These are phyloP conservation scores for Stachybotrys elegans DNA, from an alignment of 2,329 filamentous ascomycete species.

Conservation along the genomic window DNA sequence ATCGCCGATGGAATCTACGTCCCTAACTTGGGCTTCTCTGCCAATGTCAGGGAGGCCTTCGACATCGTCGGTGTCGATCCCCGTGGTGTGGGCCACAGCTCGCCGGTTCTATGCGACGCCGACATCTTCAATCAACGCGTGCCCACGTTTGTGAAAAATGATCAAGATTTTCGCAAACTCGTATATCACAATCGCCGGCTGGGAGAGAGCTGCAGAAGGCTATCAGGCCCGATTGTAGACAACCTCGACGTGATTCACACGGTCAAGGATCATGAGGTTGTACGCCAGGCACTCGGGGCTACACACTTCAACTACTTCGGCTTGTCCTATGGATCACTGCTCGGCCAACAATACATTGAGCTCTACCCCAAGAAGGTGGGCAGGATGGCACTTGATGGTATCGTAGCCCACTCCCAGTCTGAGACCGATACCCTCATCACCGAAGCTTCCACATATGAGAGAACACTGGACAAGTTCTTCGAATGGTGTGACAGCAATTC, in stretches of 20 bases:
- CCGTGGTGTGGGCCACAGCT: constrained; percentile 35
- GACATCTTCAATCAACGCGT: constrained; percentile 15
- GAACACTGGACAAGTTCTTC: constrained; percentile 14
- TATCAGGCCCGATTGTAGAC: constrained; percentile 16
- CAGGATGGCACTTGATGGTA: constrained; percentile 20
- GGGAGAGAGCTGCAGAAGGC: constrained; percentile 15
- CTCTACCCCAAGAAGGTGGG: constrained; percentile 21
- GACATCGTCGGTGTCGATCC: constrained; percentile 40
- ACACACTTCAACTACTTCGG: constrained; percentile 27
- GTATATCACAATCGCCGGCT: constrained; percentile 10
- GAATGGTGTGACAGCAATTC: constrained; percentile 14
- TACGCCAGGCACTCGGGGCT: constrained; percentile 14
- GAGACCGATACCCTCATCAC: constrained; percentile 10
- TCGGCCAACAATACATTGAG: constrained; percentile 26
- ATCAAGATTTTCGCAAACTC: constrained; percentile 7
- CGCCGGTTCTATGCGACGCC: constrained; percentile 32
- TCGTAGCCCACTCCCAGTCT: constrained; percentile 18
- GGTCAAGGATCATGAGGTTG: constrained; percentile 16
- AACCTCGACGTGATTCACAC: constrained; percentile 17
- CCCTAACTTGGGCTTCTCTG: constrained; percentile 8
- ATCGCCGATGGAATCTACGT: constrained; percentile 5
- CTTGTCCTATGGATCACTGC: constrained; percentile 29
- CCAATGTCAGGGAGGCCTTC: constrained; percentile 20
- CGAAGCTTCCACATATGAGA: constrained; percentile 12
- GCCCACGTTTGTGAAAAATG: constrained; percentile 4